Conservation (phyloP, 2,329 filamentous ascomycete genomes). For the Ophiostoma perfectum region DNA sequence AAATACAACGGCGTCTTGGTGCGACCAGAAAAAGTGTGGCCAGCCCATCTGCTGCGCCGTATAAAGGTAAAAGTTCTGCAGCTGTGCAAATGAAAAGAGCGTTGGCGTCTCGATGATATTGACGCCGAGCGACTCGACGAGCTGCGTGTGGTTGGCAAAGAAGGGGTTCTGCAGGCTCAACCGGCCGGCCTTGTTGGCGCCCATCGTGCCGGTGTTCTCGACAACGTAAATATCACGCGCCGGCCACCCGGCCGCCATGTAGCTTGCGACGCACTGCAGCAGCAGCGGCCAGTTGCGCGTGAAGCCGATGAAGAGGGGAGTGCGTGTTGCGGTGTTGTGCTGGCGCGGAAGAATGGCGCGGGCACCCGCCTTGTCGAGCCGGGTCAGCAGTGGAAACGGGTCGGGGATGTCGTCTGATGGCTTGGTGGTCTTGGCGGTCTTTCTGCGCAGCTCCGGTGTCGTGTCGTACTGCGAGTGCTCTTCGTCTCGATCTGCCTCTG, state of each 20-base stretch:
- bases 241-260: slow-evolving; percentile 56
- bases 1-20: slow-evolving; percentile 47
- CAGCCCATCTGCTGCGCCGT: slow-evolving; percentile 41
- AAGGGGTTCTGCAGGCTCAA: slow-evolving; percentile 52
- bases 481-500: not conserved
- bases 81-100: slow-evolving; percentile 47
- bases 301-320: slow-evolving; percentile 56
- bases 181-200: slow-evolving; percentile 45
- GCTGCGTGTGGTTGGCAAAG: slow-evolving; percentile 48
- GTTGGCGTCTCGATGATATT: slow-evolving; percentile 45
- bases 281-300: slow-evolving; percentile 52
- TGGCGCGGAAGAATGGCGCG: slow-evolving; percentile 41
- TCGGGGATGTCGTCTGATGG: slow-evolving; percentile 33
- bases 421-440: no score
- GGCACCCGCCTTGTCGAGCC: slow-evolving; percentile 35
- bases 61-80: slow-evolving; percentile 50
- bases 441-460: no score
- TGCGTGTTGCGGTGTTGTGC: slow-evolving; percentile 33
- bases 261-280: slow-evolving; percentile 51
- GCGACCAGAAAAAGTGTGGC: slow-evolving; percentile 49
- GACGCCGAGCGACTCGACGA: slow-evolving; percentile 40
- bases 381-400: slow-evolving; percentile 39
- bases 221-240: slow-evolving; percentile 51
- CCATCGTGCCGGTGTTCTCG: slow-evolving; percentile 54
- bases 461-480: no score